A percentile compares a stretch with the other conserved stretches of the same genome.
Conservation (phyloP, 805 yeast genomes). For the Metschnikowia gelsemii region DNA sequence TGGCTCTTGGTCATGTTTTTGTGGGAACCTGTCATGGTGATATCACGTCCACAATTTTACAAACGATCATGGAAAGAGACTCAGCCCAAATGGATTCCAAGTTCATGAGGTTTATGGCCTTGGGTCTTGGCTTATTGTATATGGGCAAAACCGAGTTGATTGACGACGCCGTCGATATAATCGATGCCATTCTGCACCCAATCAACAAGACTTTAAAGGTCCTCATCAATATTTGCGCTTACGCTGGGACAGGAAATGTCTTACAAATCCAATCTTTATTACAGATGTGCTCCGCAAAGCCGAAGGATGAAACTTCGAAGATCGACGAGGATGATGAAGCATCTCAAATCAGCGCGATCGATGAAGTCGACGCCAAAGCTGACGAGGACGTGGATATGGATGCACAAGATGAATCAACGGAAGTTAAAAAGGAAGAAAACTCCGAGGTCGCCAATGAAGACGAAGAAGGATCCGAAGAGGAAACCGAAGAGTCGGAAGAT, state of each 20-base stretch:
- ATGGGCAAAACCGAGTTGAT: constrained; percentile 93
- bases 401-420: constrained; percentile 25
- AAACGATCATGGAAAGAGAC: constrained; percentile 84
- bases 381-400: constrained; percentile 31
- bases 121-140: constrained; percentile 87
- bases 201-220: constrained; percentile 86
- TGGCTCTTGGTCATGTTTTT: constrained; percentile 89
- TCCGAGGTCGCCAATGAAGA: constrained; percentile 20
- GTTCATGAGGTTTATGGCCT: constrained; percentile 86
- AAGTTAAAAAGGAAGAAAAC: constrained; percentile 19
- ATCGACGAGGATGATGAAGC: constrained; percentile 46
- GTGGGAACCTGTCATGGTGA: constrained; percentile 97
- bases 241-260: constrained; percentile 97
- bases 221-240: constrained; percentile 87
- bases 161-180: constrained; percentile 90
- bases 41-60: constrained; percentile 86
- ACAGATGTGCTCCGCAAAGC: constrained; percentile 81
- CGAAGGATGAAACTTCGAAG: constrained; percentile 26
- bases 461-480: constrained; percentile 29
- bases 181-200: constrained; percentile 94
- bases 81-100: constrained; percentile 73
- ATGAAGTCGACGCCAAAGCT: constrained; percentile 18
- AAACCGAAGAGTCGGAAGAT: constrained; percentile 33
- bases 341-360: constrained; percentile 26
- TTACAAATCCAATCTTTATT: constrained; percentile 87